A percentile compares a stretch with the other conserved stretches of the same genome.
phyloP scores from a whole-genome alignment of 106 monocot genomes.

The Posidonia australis region DNA sequence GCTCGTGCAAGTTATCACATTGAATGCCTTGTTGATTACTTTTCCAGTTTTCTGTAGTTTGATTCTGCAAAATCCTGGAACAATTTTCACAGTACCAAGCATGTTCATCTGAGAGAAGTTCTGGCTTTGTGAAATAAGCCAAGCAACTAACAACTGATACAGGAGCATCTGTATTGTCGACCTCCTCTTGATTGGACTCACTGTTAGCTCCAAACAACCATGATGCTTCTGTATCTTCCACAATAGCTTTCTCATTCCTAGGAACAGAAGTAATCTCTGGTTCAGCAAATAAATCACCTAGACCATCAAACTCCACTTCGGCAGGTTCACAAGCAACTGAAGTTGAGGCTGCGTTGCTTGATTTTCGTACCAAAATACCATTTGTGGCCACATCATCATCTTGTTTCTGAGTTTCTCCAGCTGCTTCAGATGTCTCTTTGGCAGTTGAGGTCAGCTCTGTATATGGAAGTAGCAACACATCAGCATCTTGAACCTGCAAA shows the following conservation, averaged over 20 bases:
- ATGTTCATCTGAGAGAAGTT: conserved; percentile 71
- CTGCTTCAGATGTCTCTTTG: conserved; percentile 13
- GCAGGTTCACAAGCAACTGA: conserved; percentile 18
- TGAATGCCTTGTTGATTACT: conserved; percentile 1
- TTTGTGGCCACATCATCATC: conserved; percentile 8
- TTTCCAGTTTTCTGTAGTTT: conserved; percentile 8
- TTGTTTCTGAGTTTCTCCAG: conserved; percentile 17
- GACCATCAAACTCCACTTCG: conserved; percentile 59
- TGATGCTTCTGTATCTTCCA: conserved; percentile 41
- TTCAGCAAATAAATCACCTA: conserved; percentile 81
- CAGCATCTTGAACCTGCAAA: background rate
- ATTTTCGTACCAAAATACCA: conserved; percentile 3
- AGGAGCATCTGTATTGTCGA: conserved; percentile 50
- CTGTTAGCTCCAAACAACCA: conserved; percentile 33
- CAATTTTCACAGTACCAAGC: conserved; percentile 91
- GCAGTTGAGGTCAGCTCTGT: conserved; percentile 18
- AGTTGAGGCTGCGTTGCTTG: conserved; percentile 8
- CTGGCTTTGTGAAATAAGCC: conserved; percentile 67
- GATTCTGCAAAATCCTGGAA: conserved; percentile 25
- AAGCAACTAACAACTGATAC: conserved; percentile 81
- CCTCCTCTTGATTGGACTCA: conserved; percentile 49
- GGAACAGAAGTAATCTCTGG: conserved; percentile 49
- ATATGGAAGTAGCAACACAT: conserved; percentile 31
- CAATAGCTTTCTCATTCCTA: conserved; percentile 14
- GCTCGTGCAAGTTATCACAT: conserved; percentile 4